Evolutionary conservation across 306 rosid genomes (phyloP).

Genomic region (Ceratonia siliqua): DNA sequence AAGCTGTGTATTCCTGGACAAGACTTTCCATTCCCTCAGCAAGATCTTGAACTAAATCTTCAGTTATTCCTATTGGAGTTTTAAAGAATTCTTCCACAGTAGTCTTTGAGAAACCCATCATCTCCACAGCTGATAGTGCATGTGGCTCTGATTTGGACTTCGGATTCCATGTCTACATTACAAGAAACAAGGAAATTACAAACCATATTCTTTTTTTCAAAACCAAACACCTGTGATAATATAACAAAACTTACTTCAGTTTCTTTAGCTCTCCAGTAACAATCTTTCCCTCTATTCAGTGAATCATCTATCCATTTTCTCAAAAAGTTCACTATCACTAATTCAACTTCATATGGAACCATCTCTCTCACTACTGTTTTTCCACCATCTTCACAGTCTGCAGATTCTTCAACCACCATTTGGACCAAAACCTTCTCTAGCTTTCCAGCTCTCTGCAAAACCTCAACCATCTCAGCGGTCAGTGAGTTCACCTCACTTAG

Average conservation of each 20-base stretch:
- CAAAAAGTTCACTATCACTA: slow-evolving; percentile 65
- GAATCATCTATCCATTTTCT: slow-evolving; percentile 72
- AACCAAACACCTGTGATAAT: not conserved
- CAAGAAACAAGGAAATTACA: slow-evolving; percentile 12
- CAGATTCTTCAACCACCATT: slow-evolving; percentile 81
- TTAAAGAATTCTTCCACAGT: slow-evolving; percentile 66
- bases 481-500: slow-evolving; percentile 54
- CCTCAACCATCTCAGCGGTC: slow-evolving; percentile 57
- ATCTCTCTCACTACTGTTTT: slow-evolving; percentile 68
- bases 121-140: slow-evolving; percentile 77
- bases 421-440: slow-evolving; percentile 82
- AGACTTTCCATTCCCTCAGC: slow-evolving; percentile 68
- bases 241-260: slow-evolving; percentile 65
- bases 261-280: slow-evolving; percentile 62
- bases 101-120: slow-evolving; percentile 56
- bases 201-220: not conserved
- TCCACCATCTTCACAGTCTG: slow-evolving; percentile 72
- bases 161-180: slow-evolving; percentile 90
- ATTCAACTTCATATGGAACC: slow-evolving; percentile 88
- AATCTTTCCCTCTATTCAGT: slow-evolving; percentile 55
- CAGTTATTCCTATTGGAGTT: slow-evolving; percentile 77
- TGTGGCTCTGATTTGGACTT: slow-evolving; percentile 81
- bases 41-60: slow-evolving; percentile 73
- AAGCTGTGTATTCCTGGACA: slow-evolving; percentile 64
- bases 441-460: slow-evolving; percentile 72